Base-by-base conservation (phyloP, 2,329 filamentous ascomycete genomes). In the Verticillium zaregamsianum region DNA sequence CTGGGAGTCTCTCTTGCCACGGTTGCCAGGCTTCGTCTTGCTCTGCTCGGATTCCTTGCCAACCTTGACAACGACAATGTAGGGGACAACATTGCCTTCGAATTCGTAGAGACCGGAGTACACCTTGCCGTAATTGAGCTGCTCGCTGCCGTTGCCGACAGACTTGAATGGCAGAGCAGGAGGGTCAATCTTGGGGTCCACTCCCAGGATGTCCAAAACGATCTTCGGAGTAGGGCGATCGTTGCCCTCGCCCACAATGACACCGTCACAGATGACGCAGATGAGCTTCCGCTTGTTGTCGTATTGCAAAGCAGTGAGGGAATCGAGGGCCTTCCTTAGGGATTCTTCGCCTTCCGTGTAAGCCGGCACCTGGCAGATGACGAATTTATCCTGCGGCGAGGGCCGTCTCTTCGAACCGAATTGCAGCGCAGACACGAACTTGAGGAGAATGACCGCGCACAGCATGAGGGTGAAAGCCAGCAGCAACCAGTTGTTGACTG, bases 211-310 rank as follows among this genome's bases (percentile, higher is more conserved):
- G 72, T 99, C 95, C 31, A 99, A 84, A 28, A 99, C 93, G 69
- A 99, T 98, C 80, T 97, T 97, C 28, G 95, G 95, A 2, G 95
- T 99, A 9, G 95, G 94, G 61, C 94, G 87, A 76, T 99, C 95
- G 73, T 99, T 99, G 68, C 95, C 95, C 68, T 90, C 89, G 80
- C 95, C 95, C 55, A 97, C 91, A 74, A 98, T 96, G 82, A 97
- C 92, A 78, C 95, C 95, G 70, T 99, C 95, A 72, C 95, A 99
- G 68, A 99, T 92, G 64, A 99, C 92, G 69, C 90, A 95, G 67
- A 99, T 94, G 31, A 99, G 86, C 79, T 99, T 99, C 66, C 95
- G 86, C 81, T 99, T 99, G 78, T 99, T 97, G 77, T 99, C 95
- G 69, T 99, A 99, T 68, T 96, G 90, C 17, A 99, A 84, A 14